These are phyloP conservation scores for Harrya chromipes DNA, from an alignment of 768 basidiomycete genomes.

Conservation along the genomic window DNA sequence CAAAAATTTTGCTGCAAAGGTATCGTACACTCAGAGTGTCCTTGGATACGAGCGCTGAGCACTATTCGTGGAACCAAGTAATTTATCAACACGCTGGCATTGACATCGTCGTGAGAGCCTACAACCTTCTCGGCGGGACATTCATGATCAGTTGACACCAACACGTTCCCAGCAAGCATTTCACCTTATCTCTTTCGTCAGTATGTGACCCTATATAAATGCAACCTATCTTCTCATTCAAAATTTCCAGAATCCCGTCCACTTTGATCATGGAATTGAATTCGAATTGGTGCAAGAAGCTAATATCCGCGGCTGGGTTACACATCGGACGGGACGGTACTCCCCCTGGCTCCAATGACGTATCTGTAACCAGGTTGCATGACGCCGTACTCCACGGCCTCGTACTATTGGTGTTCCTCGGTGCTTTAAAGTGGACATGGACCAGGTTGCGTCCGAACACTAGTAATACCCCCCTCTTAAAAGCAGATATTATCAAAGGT, in stretches of 20 bases:
- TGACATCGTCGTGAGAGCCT: background rate
- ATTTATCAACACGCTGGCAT: too few relatives aligned
- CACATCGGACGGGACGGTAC: background rate
- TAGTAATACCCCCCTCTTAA: background rate
- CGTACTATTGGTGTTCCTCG: slow-evolving; percentile 4
- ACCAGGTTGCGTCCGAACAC: background rate
- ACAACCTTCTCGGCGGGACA: background rate
- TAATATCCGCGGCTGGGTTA: slow-evolving; percentile 7
- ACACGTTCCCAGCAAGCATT: background rate
- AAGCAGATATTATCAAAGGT: slow-evolving; percentile 1
- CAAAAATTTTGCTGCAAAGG: too few relatives aligned
- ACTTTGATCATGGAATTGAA: slow-evolving; percentile 6
- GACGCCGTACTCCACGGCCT: slow-evolving; percentile 15
- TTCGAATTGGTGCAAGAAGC: slow-evolving; percentile 3
- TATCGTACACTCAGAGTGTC: too few relatives aligned
- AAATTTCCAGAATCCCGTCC: background rate
- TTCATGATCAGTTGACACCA: slow-evolving; percentile 5
- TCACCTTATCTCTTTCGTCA: slow-evolving; percentile 3
- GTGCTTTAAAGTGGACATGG: slow-evolving; percentile 15
- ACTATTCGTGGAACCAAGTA: too few relatives aligned
- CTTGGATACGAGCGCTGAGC: too few relatives aligned
- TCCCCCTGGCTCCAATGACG: slow-evolving; percentile 22
- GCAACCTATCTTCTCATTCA: background rate
- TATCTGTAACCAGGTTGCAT: slow-evolving; percentile 14
- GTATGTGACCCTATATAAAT: background rate